A percentile compares a stretch with the other conserved stretches of the same genome.
Conservation (phyloP, 2,329 filamentous ascomycete species). For the Penicillium sp. region DNA sequence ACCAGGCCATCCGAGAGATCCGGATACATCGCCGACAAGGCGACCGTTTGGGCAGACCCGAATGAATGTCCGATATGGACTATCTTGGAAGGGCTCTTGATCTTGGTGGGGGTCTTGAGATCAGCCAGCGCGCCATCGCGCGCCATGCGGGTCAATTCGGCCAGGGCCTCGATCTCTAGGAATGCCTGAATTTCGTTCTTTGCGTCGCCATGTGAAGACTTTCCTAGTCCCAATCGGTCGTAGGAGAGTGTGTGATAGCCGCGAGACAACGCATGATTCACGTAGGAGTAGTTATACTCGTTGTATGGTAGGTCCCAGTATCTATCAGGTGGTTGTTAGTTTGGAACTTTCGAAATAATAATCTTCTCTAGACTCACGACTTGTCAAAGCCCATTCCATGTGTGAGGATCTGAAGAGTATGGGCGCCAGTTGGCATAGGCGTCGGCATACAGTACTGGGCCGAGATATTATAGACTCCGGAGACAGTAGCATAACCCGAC, state of each 20-base stretch:
- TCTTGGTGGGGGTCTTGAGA: slow-evolving; percentile 31
- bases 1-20: slow-evolving; percentile 39
- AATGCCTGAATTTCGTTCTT: slow-evolving; percentile 40
- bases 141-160: slow-evolving; percentile 36
- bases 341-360: background rate
- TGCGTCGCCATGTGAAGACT: slow-evolving; percentile 38
- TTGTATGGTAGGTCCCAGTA: slow-evolving; percentile 37
- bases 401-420: slow-evolving; percentile 38
- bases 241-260: slow-evolving; percentile 43
- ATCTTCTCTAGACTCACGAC: slow-evolving; percentile 8
- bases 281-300: slow-evolving; percentile 36
- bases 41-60: slow-evolving; percentile 35
- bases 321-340: slow-evolving; percentile 14
- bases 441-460: slow-evolving; percentile 16
- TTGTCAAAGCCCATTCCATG: slow-evolving; percentile 39
- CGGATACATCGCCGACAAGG: slow-evolving; percentile 32
- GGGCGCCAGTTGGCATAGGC: background rate
- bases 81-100: slow-evolving; percentile 31
- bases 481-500: slow-evolving; percentile 17
- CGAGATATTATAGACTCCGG: slow-evolving; percentile 16
- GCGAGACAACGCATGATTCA: slow-evolving; percentile 34
- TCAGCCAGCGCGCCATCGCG: slow-evolving; percentile 34
- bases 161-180: slow-evolving; percentile 41
- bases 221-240: slow-evolving; percentile 39
- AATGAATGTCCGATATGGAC: slow-evolving; percentile 40